Conservation (phyloP, 192 early-diverging fungal species). For the Rhizoclosmatium globosum region DNA sequence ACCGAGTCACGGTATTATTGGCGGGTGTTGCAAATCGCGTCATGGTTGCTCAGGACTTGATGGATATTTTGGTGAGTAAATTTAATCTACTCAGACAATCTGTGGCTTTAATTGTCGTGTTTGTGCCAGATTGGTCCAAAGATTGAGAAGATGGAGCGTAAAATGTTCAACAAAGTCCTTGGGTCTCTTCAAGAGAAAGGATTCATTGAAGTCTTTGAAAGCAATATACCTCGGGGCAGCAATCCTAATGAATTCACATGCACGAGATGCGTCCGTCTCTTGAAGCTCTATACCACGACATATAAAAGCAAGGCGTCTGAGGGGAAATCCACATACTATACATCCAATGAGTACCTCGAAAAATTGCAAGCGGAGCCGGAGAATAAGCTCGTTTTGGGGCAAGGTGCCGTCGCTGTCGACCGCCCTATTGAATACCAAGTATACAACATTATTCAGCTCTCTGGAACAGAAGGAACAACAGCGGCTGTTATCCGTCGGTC, state of each 20-base stretch:
- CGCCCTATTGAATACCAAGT: slow-evolving; percentile 72
- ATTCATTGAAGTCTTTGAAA: slow-evolving; percentile 54
- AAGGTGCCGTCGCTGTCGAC: slow-evolving; percentile 61
- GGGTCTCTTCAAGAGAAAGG: slow-evolving; percentile 54
- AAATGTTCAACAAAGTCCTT: slow-evolving; percentile 69
- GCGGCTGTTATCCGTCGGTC: slow-evolving; percentile 59
- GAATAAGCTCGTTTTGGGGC: slow-evolving; percentile 44
- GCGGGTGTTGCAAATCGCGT: slow-evolving; percentile 56
- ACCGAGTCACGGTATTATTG: slow-evolving; percentile 63
- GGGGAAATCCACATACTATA: neutral
- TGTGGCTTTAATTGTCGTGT: neutral
- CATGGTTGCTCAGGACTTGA: slow-evolving; percentile 64
- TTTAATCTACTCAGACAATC: neutral
- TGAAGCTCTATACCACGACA: slow-evolving; percentile 48
- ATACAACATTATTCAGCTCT: slow-evolving; percentile 58
- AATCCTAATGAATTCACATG: slow-evolving; percentile 5
- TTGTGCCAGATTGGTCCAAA: slow-evolving; percentile 33
- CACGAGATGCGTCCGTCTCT: slow-evolving; percentile 60
- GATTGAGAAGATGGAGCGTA: slow-evolving; percentile 41
- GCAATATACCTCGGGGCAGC: slow-evolving; percentile 33
- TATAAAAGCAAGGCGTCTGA: neutral
- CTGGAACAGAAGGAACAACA: slow-evolving; percentile 62
- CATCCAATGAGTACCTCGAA: slow-evolving; percentile 26
- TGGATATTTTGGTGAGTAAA: slow-evolving; percentile 59
- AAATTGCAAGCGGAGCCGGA: slow-evolving; percentile 39